These are phyloP conservation scores for Pythium apleroticum DNA, from an alignment of 352 stramenopile species.

Conservation along the genomic window DNA sequence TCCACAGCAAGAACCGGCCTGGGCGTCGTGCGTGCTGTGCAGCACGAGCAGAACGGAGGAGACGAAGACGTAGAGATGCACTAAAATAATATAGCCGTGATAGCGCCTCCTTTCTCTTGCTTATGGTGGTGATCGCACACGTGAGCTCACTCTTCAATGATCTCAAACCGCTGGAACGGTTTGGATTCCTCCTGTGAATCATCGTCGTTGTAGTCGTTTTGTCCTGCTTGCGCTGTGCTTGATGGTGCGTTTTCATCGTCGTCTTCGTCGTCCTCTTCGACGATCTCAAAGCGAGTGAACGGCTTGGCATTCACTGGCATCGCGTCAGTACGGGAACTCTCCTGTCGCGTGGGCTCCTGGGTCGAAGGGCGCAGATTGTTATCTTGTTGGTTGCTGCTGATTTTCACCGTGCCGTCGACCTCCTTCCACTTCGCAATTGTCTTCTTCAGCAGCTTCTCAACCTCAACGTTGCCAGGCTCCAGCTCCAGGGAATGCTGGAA, in stretches of 20 bases:
- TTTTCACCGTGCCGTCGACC: constrained; percentile 47
- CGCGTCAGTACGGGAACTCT: neutral
- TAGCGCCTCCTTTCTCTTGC: neutral
- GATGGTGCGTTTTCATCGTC: constrained; percentile 27
- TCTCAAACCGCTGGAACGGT: constrained; percentile 67
- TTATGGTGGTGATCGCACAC: neutral
- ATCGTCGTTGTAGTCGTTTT: constrained; percentile 32
- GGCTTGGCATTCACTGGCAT: constrained; percentile 18
- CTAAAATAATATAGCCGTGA: constrained; percentile 16
- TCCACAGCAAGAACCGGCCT: constrained; percentile 73
- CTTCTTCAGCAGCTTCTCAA: constrained; percentile 80
- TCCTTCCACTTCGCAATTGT: constrained; percentile 70
- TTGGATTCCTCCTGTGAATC: constrained; percentile 24
- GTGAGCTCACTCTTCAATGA: constrained; percentile 50
- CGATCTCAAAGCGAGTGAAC: constrained; percentile 69
- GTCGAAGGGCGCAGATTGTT: neutral
- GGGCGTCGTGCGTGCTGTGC: constrained; percentile 51
- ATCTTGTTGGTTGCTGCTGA: constrained; percentile 27
- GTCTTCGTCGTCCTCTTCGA: constrained; percentile 43
- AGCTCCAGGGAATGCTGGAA: constrained; percentile 71
- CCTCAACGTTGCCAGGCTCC: constrained; percentile 67
- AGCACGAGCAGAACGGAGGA: constrained; percentile 30
- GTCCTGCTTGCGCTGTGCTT: neutral
- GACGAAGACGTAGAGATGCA: constrained; percentile 25
- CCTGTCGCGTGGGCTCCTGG: neutral